These are phyloP conservation scores for Miamiensis avidus DNA, from an alignment of 169 alveolate species.

Conservation along the genomic window DNA sequence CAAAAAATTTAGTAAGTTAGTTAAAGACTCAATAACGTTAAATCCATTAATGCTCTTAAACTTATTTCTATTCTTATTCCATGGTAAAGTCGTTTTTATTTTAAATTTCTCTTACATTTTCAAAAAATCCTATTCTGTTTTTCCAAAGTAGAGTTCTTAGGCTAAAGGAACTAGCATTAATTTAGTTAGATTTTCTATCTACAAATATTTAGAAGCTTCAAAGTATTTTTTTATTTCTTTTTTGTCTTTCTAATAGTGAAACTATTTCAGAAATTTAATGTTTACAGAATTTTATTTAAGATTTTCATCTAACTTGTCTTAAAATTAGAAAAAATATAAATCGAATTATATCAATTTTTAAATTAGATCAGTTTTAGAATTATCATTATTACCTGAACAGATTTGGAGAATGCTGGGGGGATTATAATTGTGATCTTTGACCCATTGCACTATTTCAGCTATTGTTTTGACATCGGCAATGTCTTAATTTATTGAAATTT, in stretches of 20 bases:
- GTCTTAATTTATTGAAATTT: neutral
- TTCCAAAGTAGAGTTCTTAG: neutral
- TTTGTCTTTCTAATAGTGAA: neutral
- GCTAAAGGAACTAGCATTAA: neutral
- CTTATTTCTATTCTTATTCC: too few relatives aligned
- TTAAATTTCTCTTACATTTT: too few relatives aligned
- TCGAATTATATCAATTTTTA: too few relatives aligned
- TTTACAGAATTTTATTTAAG: neutral
- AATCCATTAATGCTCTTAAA: too few relatives aligned
- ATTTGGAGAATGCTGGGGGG: neutral
- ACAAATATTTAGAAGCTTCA: neutral
- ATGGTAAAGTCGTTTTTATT: too few relatives aligned
- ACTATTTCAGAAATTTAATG: too few relatives aligned
- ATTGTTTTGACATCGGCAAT: neutral
- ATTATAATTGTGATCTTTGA: neutral
- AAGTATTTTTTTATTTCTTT: neutral
- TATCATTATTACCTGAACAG: neutral
- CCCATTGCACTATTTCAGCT: neutral
- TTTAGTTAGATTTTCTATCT: neutral
- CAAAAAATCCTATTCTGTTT: too few relatives aligned
- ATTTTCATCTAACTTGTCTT: neutral
- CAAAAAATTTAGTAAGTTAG: too few relatives aligned
- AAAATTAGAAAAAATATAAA: too few relatives aligned
- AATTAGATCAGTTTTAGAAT: neutral
- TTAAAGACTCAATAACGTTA: too few relatives aligned